phyloP scores from a whole-genome alignment of 2,329 filamentous ascomycete species.

The Periconia sp. region DNA sequence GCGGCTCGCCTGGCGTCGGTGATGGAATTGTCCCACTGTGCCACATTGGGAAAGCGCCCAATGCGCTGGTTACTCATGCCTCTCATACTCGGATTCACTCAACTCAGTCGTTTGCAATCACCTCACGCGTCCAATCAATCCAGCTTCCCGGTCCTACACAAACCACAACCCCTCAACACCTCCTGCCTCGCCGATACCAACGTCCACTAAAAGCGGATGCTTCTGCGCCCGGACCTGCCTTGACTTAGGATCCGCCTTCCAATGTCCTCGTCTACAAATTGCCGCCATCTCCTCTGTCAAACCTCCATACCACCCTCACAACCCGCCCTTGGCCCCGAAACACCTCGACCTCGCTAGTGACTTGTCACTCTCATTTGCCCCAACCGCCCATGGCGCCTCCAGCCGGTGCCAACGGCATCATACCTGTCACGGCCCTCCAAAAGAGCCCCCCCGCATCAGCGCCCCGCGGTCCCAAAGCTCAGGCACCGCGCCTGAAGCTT shows the following conservation, averaged over 20 bases:
- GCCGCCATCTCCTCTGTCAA: slow-evolving; percentile 10
- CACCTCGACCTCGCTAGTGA: not conserved
- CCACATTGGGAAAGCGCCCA: slow-evolving; percentile 11
- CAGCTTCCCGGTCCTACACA: not conserved
- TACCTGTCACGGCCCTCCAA: slow-evolving; percentile 37
- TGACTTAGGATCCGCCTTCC: slow-evolving; percentile 3
- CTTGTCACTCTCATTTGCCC: not conserved
- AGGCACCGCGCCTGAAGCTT: slow-evolving; percentile 74
- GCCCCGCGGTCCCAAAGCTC: slow-evolving; percentile 41
- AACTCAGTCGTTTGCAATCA: too few relatives aligned
- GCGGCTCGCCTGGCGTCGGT: slow-evolving; percentile 7
- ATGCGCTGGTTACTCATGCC: not conserved
- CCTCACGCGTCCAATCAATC: not conserved
- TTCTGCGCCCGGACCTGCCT: not conserved
- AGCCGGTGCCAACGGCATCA: slow-evolving; percentile 40
- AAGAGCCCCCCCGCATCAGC: slow-evolving; percentile 34
- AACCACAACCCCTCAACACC: not conserved
- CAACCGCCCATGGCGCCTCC: slow-evolving; percentile 29
- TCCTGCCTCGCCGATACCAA: not conserved
- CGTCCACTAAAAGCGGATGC: not conserved
- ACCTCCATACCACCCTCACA: slow-evolving; percentile 7
- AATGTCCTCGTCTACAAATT: slow-evolving; percentile 15
- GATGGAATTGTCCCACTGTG: slow-evolving; percentile 8
- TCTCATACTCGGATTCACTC: not conserved
- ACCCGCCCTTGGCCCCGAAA: not conserved